phyloP scores from a whole-genome alignment of 805 yeast species.

The Barnettozyma botsteinii region DNA sequence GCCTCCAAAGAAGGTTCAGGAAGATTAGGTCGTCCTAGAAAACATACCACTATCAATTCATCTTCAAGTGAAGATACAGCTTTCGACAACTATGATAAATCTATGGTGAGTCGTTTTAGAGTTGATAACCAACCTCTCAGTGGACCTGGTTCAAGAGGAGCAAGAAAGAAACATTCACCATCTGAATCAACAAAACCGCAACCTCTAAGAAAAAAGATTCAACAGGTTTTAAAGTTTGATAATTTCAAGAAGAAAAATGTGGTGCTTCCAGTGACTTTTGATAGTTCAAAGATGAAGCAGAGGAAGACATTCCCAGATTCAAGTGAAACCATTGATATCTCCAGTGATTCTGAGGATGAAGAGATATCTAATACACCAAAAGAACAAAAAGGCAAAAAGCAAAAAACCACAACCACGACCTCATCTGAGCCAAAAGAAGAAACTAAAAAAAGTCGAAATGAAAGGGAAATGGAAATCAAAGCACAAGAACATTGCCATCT shows the following conservation, averaged over 20 bases:
- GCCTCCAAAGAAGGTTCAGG: constrained; percentile 20
- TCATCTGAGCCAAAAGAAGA: too few relatives aligned
- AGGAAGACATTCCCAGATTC: too few relatives aligned
- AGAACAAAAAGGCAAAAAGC: not conserved
- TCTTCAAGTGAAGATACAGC: constrained; percentile 9
- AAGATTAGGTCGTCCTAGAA: constrained; percentile 26
- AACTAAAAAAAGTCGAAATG: not conserved
- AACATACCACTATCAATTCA: constrained; percentile 1
- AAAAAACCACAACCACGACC: not conserved
- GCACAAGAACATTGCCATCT: not conserved
- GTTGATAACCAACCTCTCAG: constrained; percentile 21
- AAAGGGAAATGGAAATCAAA: not conserved
- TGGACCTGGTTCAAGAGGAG: constrained; percentile 27
- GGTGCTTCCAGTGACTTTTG: too few relatives aligned
- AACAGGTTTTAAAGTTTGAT: constrained; percentile 10
- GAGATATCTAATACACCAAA: not conserved
- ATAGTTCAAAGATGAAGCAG: too few relatives aligned
- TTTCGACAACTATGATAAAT: constrained; percentile 18
- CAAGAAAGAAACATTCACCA: constrained; percentile 12
- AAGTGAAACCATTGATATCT: constrained; percentile 1
- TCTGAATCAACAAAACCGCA: not conserved
- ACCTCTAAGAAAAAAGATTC: constrained; percentile 7
- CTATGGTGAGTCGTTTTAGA: constrained; percentile 22
- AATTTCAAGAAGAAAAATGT: not conserved
- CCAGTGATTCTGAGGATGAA: constrained; percentile 4